Evolutionary conservation across 345 rosid species (phyloP).

Genomic region (Eucalyptus urophylla): DNA sequence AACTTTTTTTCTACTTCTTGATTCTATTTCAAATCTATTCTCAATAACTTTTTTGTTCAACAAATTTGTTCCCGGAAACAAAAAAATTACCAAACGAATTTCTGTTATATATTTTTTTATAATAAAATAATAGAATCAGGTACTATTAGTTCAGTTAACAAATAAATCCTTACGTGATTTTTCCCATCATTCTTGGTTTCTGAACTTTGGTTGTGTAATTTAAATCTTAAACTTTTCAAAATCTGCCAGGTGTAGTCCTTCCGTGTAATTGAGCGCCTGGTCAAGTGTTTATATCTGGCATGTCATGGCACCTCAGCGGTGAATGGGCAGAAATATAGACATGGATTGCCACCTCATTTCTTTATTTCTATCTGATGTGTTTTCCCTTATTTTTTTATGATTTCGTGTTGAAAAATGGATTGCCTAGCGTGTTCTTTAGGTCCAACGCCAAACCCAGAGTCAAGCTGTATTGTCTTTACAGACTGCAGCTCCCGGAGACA

Average conservation of each 20-base stretch:
- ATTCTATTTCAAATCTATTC: too few species aligned
- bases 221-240: background rate
- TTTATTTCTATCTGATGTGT: background rate
- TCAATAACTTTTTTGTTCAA: too few species aligned
- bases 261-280: background rate
- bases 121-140: too few species aligned
- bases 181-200: background rate
- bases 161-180: background rate
- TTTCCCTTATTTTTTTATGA: background rate
- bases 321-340: background rate
- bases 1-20: too few species aligned
- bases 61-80: too few species aligned
- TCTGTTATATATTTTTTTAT: too few species aligned
- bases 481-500: background rate
- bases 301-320: background rate
- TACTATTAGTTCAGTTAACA: too few species aligned
- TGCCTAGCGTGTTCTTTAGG: background rate
- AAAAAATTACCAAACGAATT: too few species aligned
- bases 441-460: background rate
- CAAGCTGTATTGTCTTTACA: background rate
- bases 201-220: background rate
- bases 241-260: background rate
- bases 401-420: background rate
- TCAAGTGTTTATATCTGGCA: background rate
- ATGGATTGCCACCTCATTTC: background rate